A percentile compares a stretch with the other conserved stretches of the same genome.
Conservation (phyloP, 2,329 filamentous ascomycete genomes). For the Fusarium lateritium region DNA sequence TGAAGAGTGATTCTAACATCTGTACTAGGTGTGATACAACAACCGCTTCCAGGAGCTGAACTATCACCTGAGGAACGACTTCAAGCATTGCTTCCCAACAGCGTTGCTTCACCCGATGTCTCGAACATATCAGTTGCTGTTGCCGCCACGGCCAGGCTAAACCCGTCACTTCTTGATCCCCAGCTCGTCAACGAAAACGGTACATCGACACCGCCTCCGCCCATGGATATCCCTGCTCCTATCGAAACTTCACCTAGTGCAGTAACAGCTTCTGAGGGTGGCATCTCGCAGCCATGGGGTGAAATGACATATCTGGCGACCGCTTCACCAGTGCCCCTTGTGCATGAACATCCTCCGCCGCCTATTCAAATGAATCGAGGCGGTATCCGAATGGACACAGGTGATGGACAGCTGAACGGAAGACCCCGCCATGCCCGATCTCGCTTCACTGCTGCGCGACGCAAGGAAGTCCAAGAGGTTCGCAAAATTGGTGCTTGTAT, state of each 20-base stretch:
- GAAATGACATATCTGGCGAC: constrained; percentile 66
- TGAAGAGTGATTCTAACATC: constrained; percentile 24
- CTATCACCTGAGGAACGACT: constrained; percentile 66
- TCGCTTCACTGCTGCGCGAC: constrained; percentile 69
- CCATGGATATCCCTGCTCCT: constrained; percentile 41
- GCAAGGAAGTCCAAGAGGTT: constrained; percentile 76
- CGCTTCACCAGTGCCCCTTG: constrained; percentile 51
- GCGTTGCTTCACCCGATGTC: constrained; percentile 59
- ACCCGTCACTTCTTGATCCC: constrained; percentile 69
- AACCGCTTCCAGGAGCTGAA: constrained; percentile 51
- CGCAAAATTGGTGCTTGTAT: constrained; percentile 77
- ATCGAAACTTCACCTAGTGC: constrained; percentile 44
- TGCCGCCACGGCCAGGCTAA: constrained; percentile 69
- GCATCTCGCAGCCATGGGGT: constrained; percentile 64
- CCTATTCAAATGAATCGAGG: constrained; percentile 58
- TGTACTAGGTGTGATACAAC: constrained; percentile 38
- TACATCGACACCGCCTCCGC: constrained; percentile 51
- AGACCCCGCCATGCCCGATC: constrained; percentile 69
- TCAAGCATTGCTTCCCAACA: constrained; percentile 60
- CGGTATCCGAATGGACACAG: constrained; percentile 68
- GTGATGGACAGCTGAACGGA: constrained; percentile 60
- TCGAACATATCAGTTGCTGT: constrained; percentile 70
- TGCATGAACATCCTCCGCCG: constrained; percentile 51
- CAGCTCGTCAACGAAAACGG: constrained; percentile 57
- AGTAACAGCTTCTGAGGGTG: constrained; percentile 45